phyloP scores from a whole-genome alignment of 1,284 basidiomycete genomes.

The Microbotryomycetes sp. region DNA sequence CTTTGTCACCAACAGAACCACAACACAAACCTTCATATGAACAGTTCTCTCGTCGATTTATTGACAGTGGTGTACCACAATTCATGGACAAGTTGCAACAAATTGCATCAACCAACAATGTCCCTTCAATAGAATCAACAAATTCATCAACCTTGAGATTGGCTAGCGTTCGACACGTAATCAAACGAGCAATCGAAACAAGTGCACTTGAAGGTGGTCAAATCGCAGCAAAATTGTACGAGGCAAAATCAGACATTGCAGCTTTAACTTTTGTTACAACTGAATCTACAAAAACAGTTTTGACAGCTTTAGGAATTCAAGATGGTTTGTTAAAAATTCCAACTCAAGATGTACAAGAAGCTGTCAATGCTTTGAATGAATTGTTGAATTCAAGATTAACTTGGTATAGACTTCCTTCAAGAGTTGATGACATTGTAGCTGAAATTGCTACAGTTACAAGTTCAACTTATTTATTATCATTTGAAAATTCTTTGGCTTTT shows the following conservation, averaged over 20 bases:
- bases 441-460: slow-evolving; percentile 19
- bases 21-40: slow-evolving; percentile 6
- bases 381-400: slow-evolving; percentile 14
- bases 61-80: slow-evolving; percentile 17
- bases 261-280: slow-evolving; percentile 8
- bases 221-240: slow-evolving; percentile 7
- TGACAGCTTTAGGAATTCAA: slow-evolving; percentile 12
- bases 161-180: slow-evolving; percentile 15
- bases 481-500: slow-evolving; percentile 17
- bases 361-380: slow-evolving; percentile 5
- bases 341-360: slow-evolving; percentile 1
- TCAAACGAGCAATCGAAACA: slow-evolving; percentile 11
- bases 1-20: slow-evolving; percentile 10
- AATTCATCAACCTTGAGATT: slow-evolving; percentile 3
- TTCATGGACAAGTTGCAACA: slow-evolving; percentile 6
- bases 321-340: slow-evolving; percentile 17
- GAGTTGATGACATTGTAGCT: slow-evolving; percentile 25
- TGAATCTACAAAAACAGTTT: slow-evolving; percentile 3
- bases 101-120: not conserved
- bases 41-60: slow-evolving; percentile 17
- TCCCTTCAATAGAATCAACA: not conserved
- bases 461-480: slow-evolving; percentile 14
- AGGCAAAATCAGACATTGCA: slow-evolving; percentile 10
- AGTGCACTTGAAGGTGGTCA: slow-evolving; percentile 16
- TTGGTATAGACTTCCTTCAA: slow-evolving; percentile 26